Percentiles rank a stretch among this genome's conserved stretches.
These are phyloP conservation scores for Cordyceps javanica DNA, from an alignment of 2,329 filamentous ascomycete genomes.

Conservation along the genomic window DNA sequence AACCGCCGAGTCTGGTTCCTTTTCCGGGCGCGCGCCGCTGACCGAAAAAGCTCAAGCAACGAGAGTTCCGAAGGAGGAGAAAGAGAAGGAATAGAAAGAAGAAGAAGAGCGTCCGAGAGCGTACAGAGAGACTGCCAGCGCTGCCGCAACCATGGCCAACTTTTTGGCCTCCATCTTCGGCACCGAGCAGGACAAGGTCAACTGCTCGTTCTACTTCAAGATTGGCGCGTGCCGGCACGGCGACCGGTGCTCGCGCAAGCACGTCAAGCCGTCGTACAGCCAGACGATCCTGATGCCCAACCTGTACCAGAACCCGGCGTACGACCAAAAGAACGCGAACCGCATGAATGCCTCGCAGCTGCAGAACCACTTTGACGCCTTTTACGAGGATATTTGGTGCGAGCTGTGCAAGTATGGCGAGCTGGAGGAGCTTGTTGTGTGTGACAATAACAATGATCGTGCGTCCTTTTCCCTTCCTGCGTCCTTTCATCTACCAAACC, in stretches of 20 bases:
- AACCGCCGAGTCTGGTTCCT: no score
- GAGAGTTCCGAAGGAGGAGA: no score
- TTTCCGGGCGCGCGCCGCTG: no score
- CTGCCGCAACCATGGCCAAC: conserved; percentile 73
- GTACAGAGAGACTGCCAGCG: no score
- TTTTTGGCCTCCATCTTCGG: conserved; percentile 99
- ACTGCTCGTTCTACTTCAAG: conserved; percentile 98
- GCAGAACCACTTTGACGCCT: conserved; percentile 99
- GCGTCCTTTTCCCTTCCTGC: conserved; percentile 28
- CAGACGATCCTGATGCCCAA: conserved; percentile 98
- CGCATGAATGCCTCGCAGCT: conserved; percentile 95
- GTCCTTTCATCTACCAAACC: background rate
- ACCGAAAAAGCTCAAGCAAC: no score
- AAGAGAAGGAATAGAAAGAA: no score
- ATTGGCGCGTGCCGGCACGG: conserved; percentile 98
- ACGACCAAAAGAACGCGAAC: conserved; percentile 73
- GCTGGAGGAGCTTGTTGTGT: conserved; percentile 95
- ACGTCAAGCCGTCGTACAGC: conserved; percentile 97
- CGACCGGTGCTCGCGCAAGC: conserved; percentile 95
- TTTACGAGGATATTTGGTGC: conserved; percentile 99
- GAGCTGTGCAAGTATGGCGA: conserved; percentile 99
- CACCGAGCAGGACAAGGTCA: conserved; percentile 99
- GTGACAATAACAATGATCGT: conserved; percentile 99
- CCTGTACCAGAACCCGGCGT: conserved; percentile 97
- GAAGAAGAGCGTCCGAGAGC: no score